A percentile compares a stretch with the other conserved stretches of the same genome.
Conservation (phyloP, 2,329 filamentous ascomycete genomes). For the Diplocarpon mali region DNA sequence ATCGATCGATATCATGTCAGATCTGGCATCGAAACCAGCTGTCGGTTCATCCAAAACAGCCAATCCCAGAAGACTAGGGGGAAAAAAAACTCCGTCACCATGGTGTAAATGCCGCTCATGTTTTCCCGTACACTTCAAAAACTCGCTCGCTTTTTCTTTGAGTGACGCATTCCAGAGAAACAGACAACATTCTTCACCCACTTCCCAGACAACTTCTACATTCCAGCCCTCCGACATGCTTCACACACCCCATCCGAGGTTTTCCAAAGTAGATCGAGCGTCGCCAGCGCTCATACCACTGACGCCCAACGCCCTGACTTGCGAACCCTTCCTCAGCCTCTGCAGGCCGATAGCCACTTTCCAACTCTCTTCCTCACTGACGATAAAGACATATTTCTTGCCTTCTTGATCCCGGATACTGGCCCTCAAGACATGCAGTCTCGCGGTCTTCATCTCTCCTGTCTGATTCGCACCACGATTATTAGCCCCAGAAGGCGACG, state of each 20-base stretch:
- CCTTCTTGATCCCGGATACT: constrained; percentile 55
- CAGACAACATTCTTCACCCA: neutral
- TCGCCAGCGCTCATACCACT: constrained; percentile 44
- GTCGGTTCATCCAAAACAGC: too few species aligned
- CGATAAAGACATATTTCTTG: constrained; percentile 53
- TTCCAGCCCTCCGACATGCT: neutral
- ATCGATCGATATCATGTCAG: too few species aligned
- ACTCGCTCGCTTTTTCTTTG: constrained; percentile 7
- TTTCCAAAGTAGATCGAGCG: constrained; percentile 43
- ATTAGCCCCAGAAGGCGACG: constrained; percentile 19
- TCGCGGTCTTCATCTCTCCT: constrained; percentile 43
- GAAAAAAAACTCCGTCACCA: constrained; percentile 21
- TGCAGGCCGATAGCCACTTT: constrained; percentile 54
- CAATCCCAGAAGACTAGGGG: too few species aligned
- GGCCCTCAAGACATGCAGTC: constrained; percentile 51
- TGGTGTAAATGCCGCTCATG: constrained; percentile 18
- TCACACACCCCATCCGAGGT: constrained; percentile 37
- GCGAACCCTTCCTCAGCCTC: constrained; percentile 47
- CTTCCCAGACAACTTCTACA: neutral
- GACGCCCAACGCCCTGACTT: constrained; percentile 48
- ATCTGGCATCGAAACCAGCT: too few species aligned
- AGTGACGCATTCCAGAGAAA: constrained; percentile 14
- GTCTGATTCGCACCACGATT: constrained; percentile 30
- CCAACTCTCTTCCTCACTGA: constrained; percentile 55
- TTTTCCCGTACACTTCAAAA: constrained; percentile 3